Evolutionary conservation across 306 rosid species (phyloP).

Genomic region (Elaeagnus macrophylla): DNA sequence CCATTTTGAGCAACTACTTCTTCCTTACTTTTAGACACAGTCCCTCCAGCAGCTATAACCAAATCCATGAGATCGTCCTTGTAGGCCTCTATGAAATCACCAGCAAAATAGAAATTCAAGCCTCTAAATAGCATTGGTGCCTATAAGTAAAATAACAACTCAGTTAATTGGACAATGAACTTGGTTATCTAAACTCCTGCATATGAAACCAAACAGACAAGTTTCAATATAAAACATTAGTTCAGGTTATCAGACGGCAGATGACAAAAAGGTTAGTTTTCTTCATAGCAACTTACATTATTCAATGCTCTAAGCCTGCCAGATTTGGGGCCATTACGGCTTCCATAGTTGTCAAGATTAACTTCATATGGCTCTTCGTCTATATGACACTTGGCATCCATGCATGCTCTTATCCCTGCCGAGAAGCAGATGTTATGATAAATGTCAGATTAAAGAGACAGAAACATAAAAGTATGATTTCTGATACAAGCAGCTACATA

Average conservation of each 20-base stretch:
- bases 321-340: slow-evolving; percentile 68
- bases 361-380: slow-evolving; percentile 76
- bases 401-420: slow-evolving; percentile 82
- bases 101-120: slow-evolving; percentile 55
- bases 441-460: neutral
- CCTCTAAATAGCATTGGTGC: slow-evolving; percentile 63
- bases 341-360: slow-evolving; percentile 69
- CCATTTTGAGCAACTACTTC: slow-evolving; percentile 28
- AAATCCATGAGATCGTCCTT: slow-evolving; percentile 60
- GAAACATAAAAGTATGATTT: neutral
- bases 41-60: slow-evolving; percentile 65
- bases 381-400: slow-evolving; percentile 38
- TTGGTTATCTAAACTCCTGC: neutral
- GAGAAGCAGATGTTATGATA: too few relatives aligned
- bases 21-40: slow-evolving; percentile 39
- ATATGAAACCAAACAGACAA: neutral
- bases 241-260: too few relatives aligned
- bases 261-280: neutral
- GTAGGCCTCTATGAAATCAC: slow-evolving; percentile 43
- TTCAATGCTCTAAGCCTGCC: slow-evolving; percentile 58
- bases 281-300: slow-evolving; percentile 39
- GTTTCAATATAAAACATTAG: neutral
- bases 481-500: too few relatives aligned
- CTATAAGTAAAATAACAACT: slow-evolving; percentile 24
- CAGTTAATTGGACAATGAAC: neutral